A percentile compares a stretch with the other conserved stretches of the same genome.
Conservation (phyloP, 2,329 filamentous ascomycete species). For the Aspergillus sp. region DNA sequence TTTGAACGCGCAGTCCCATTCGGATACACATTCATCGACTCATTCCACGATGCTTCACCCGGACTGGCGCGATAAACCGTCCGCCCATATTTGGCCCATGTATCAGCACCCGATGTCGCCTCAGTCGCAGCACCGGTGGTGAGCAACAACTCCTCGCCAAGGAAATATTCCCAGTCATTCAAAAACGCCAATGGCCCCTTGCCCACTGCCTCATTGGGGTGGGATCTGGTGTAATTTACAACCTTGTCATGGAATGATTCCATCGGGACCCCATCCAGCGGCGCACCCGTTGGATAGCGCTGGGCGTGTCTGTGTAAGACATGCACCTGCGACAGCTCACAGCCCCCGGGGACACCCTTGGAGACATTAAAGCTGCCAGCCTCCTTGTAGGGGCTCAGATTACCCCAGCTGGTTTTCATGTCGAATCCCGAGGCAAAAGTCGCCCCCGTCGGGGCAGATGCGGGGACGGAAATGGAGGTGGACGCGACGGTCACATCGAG, state of each 20-base stretch:
- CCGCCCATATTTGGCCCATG: conserved; percentile 53
- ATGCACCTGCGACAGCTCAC: conserved; percentile 52
- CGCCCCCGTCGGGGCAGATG: conserved; percentile 16
- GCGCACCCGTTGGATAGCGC: conserved; percentile 45
- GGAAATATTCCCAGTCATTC: conserved; percentile 47
- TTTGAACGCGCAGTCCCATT: conserved; percentile 46
- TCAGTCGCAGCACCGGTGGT: conserved; percentile 48
- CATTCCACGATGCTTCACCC: conserved; percentile 47
- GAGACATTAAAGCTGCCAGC: conserved; percentile 18
- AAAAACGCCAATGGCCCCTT: conserved; percentile 49
- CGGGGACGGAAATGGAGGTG: neutral
- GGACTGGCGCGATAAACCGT: conserved; percentile 47
- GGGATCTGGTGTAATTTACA: conserved; percentile 37
- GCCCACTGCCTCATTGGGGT: conserved; percentile 29
- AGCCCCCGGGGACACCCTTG: conserved; percentile 49
- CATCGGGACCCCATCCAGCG: conserved; percentile 48
- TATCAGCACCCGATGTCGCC: conserved; percentile 45
- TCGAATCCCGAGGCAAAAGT: conserved; percentile 26
- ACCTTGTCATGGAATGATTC: conserved; percentile 47
- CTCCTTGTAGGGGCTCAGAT: conserved; percentile 25
- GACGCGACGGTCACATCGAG: conserved; percentile 1
- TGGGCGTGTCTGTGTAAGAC: conserved; percentile 53
- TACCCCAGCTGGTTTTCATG: conserved; percentile 26
- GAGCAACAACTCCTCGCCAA: conserved; percentile 44
- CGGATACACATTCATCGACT: conserved; percentile 32